Base-by-base conservation (phyloP, 2,329 filamentous ascomycete genomes). In the Didymella pomorum region DNA sequence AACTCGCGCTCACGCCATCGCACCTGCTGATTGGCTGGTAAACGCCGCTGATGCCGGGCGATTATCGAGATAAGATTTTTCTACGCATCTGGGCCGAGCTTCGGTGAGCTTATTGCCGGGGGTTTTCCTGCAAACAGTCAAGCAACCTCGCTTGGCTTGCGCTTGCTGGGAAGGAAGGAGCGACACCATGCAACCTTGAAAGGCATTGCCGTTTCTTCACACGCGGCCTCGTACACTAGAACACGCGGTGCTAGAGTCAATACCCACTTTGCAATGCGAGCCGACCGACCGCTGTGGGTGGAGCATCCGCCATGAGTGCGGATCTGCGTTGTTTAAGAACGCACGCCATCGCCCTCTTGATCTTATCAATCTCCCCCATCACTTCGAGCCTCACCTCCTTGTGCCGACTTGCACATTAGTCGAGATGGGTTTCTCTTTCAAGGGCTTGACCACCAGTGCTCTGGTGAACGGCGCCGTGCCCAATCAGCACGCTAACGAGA, bases 361-460 rank as follows among this genome's bases (percentile, higher is more conserved):
- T 72, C 68, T 71, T 68, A 67, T 71, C 70, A 69, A 71, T 70
- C 66, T 61, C 45, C 46, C 53, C 53, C 41, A 52, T 55, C 60
- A 35, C 45, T 45, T 35, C 31, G 26, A 51, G 12, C 33, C 39
- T 46, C 39, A 33, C 44, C 51, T 58, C 56, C 50, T 39, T 43
- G 51, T 49, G 48, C 48, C 39, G 28, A 26, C 25, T n/a, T 37
- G 28, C 49, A 45, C 52, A 35, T 33, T 23, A 28, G 29, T 56
- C 63, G 66, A 52, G 25, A 74, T 74, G 71, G 71, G 71, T 35
- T 70, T 74, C 65, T 62, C 56, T 44, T 73, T 74, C 71, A 72
- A 65, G 57, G 70, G 69, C 20, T 52, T 74, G 60, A 69, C 71
- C 31, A 69, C 64, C 49, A 66, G 60, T 41, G 70, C 71, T 33